phyloP scores from a whole-genome alignment of 805 yeast genomes.

The Maudiozyma serrabonitensis region DNA sequence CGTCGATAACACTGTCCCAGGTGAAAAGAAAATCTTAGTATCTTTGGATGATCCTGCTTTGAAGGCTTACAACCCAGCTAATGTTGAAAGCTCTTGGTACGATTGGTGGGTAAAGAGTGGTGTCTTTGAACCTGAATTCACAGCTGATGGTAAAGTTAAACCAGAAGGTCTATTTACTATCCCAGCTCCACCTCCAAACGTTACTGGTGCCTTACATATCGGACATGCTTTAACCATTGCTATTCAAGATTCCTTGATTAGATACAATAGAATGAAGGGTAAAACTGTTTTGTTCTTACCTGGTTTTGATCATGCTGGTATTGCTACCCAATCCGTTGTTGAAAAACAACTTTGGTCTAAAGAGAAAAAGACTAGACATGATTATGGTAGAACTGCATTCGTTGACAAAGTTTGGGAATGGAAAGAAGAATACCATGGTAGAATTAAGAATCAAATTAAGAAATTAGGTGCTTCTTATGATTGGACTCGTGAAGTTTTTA shows the following conservation, averaged over 20 bases:
- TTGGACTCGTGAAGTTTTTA: conserved; percentile 91
- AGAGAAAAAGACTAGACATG: conserved; percentile 86
- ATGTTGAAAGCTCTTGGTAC: conserved; percentile 96
- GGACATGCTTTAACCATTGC: conserved; percentile 96
- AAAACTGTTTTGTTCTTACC: conserved; percentile 88
- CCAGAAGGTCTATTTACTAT: conserved; percentile 81
- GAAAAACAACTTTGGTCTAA: conserved; percentile 91
- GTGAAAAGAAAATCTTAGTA: conserved; percentile 84
- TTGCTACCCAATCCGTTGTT: conserved; percentile 96
- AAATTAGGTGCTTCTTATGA: conserved; percentile 94
- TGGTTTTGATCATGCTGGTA: conserved; percentile 99
- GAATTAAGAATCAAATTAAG: conserved; percentile 76
- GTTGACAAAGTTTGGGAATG: conserved; percentile 91
- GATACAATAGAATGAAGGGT: conserved; percentile 96
- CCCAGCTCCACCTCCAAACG: conserved; percentile 99
- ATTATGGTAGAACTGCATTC: conserved; percentile 86
- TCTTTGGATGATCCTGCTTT: conserved; percentile 85
- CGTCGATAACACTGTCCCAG: conserved; percentile 72
- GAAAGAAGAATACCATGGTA: conserved; percentile 87
- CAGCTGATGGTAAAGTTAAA: conserved; percentile 60
- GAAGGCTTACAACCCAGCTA: conserved; percentile 86
- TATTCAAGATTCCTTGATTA: conserved; percentile 84
- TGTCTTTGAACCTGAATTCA: conserved; percentile 77
- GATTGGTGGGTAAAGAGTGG: conserved; percentile 92
- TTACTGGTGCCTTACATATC: conserved; percentile 96